phyloP scores from a whole-genome alignment of 108 stramenopile genomes.

The Epithemia pelagica region DNA sequence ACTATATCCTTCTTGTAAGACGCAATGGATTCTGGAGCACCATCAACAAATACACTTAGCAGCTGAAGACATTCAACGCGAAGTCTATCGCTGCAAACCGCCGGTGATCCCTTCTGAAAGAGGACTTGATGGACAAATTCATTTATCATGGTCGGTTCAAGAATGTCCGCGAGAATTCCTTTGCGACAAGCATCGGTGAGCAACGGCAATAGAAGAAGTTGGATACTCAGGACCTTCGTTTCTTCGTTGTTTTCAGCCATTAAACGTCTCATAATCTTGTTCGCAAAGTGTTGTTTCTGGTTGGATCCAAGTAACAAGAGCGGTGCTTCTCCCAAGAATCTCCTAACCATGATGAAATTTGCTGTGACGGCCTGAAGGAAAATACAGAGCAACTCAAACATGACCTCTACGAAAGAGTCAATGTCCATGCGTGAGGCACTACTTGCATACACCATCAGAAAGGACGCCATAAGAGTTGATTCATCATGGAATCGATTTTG shows the following conservation, averaged over 20 bases:
- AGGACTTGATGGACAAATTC: constrained; percentile 39
- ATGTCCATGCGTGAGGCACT: constrained; percentile 46
- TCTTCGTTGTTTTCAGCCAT: constrained; percentile 72
- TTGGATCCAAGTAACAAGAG: constrained; percentile 22
- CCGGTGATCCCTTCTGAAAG: constrained; percentile 21
- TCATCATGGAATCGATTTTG: constrained; percentile 70
- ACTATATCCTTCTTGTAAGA: constrained; percentile 72
- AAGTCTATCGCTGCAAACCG: constrained; percentile 44
- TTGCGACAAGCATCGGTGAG: constrained; percentile 16
- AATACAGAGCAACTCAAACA: constrained; percentile 80
- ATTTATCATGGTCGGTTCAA: constrained; percentile 12
- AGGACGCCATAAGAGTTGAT: constrained; percentile 53
- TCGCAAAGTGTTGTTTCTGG: constrained; percentile 60
- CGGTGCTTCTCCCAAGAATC: constrained; percentile 42
- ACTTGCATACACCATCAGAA: constrained; percentile 64
- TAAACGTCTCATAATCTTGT: constrained; percentile 30
- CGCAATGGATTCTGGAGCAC: constrained; percentile 41
- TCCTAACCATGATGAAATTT: constrained; percentile 40
- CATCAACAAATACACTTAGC: constrained; percentile 71
- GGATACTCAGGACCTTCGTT: constrained; percentile 59
- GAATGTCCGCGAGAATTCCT: background rate
- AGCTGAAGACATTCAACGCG: constrained; percentile 87
- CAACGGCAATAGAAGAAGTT: constrained; percentile 70
- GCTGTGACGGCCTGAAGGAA: constrained; percentile 61
- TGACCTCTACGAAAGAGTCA: constrained; percentile 31